phyloP scores from a whole-genome alignment of 129 eudicot species.

The Heracleum sosnowskyi region DNA sequence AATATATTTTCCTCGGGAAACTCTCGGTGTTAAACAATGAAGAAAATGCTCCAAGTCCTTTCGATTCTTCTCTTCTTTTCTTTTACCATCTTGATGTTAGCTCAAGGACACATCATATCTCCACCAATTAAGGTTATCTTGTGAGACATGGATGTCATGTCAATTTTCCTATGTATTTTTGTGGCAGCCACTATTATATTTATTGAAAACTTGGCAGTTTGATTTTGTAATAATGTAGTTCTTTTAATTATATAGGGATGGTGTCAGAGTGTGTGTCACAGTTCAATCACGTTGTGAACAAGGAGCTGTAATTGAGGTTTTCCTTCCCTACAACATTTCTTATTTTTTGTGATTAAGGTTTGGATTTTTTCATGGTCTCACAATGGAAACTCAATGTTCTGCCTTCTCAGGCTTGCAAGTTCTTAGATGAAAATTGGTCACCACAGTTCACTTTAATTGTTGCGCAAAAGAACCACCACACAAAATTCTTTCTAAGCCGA shows the following conservation, averaged over 20 bases:
- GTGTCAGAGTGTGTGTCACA: constrained; percentile 86
- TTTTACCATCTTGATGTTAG: no score
- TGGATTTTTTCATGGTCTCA: neutral
- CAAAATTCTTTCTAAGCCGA: no score
- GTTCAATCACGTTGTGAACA: constrained; percentile 69
- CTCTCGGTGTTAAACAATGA: no score
- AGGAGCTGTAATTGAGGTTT: constrained; percentile 83
- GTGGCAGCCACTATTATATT: neutral
- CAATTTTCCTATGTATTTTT: neutral
- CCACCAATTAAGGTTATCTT: neutral
- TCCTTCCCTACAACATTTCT: neutral
- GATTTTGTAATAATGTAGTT: neutral
- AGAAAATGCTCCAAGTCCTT: no score
- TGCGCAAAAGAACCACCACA: constrained; percentile 87
- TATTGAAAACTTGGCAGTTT: neutral
- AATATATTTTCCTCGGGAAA: no score
- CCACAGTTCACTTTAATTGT: constrained; percentile 67
- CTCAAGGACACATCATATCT: neutral
- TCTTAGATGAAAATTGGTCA: constrained; percentile 55
- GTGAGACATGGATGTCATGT: neutral
- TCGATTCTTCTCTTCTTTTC: no score
- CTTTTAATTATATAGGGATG: constrained; percentile 41
- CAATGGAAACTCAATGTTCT: neutral
- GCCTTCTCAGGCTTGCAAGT: constrained; percentile 48
- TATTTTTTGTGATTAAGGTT: neutral